phyloP scores from a whole-genome alignment of 225 moss, liverwort and hornwort species.

The Takakia lepidozioides region DNA sequence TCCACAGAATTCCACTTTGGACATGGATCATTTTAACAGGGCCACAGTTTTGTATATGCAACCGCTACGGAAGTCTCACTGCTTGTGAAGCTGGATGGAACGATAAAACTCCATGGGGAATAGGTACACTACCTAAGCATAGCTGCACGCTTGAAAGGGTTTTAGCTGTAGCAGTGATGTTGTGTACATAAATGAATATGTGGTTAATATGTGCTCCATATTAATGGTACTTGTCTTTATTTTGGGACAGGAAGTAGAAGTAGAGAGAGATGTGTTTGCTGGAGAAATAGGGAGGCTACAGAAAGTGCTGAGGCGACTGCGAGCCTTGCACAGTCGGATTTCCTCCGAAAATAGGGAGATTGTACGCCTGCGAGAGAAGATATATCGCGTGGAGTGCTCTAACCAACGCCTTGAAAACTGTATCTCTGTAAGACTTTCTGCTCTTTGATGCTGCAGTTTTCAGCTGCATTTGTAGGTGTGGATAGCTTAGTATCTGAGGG shows the following conservation, averaged over 20 bases:
- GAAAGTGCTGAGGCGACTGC: conserved; percentile 23
- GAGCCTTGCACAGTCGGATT: conserved; percentile 20
- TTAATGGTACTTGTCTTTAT: no score
- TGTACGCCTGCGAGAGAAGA: conserved; percentile 24
- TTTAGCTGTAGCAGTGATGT: no score
- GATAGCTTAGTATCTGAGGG: no score
- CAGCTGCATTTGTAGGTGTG: no score
- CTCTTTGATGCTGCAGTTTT: not conserved
- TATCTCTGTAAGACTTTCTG: conserved; percentile 10
- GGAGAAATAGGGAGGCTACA: conserved; percentile 31
- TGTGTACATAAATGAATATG: no score
- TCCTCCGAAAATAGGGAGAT: conserved; percentile 36
- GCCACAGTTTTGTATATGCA: not conserved
- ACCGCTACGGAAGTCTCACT: not conserved
- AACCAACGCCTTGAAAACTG: conserved; percentile 29
- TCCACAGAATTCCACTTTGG: no score
- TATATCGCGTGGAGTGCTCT: conserved; percentile 21
- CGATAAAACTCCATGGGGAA: no score
- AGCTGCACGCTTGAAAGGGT: no score
- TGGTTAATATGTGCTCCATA: no score
- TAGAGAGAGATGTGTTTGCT: conserved; percentile 37
- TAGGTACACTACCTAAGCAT: no score
- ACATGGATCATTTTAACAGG: no score
- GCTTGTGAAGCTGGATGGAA: no score
- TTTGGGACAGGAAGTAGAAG: conserved; percentile 21